These are phyloP conservation scores for Collybia sp. DNA, from an alignment of 768 basidiomycete genomes.

Conservation along the genomic window DNA sequence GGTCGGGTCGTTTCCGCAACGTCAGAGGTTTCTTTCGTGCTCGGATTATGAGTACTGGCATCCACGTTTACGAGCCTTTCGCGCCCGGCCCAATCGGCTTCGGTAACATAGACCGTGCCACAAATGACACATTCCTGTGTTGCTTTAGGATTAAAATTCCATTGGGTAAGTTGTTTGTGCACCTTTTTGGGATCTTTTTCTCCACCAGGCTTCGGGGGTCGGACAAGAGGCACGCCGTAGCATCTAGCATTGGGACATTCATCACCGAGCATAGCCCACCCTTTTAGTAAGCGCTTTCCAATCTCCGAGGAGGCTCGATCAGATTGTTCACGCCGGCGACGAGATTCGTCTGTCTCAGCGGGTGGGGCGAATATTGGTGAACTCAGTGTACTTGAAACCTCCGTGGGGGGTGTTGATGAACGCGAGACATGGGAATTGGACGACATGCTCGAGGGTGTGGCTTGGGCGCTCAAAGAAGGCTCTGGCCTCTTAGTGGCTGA, in stretches of 20 bases:
- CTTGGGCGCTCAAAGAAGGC: constrained; percentile 10
- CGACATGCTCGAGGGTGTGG: constrained; percentile 34
- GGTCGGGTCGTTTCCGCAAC: too few species aligned
- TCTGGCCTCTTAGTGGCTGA: constrained; percentile 7
- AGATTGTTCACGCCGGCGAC: constrained; percentile 73
- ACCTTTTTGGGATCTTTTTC: constrained; percentile 68
- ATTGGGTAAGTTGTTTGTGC: constrained; percentile 9
- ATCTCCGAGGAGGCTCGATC: constrained; percentile 78
- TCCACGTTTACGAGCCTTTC: constrained; percentile 14
- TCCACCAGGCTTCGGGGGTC: constrained; percentile 61
- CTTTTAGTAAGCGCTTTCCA: constrained; percentile 70
- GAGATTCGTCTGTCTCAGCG: constrained; percentile 60
- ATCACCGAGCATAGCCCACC: constrained; percentile 89
- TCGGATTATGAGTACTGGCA: too few species aligned
- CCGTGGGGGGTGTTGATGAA: constrained; percentile 76
- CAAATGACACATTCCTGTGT: constrained; percentile 78
- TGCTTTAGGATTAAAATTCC: too few species aligned
- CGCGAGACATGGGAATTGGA: constrained; percentile 53
- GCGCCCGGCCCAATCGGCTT: constrained; percentile 46
- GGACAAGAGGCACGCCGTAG: constrained; percentile 79
- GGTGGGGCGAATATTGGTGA: constrained; percentile 63
- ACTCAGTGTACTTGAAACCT: constrained; percentile 55
- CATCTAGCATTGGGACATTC: constrained; percentile 71
- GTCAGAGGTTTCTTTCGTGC: too few species aligned
- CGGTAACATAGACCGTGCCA: constrained; percentile 50